These are phyloP conservation scores for Venturia aucupariae DNA, from an alignment of 2,329 filamentous ascomycete genomes.

Conservation along the genomic window DNA sequence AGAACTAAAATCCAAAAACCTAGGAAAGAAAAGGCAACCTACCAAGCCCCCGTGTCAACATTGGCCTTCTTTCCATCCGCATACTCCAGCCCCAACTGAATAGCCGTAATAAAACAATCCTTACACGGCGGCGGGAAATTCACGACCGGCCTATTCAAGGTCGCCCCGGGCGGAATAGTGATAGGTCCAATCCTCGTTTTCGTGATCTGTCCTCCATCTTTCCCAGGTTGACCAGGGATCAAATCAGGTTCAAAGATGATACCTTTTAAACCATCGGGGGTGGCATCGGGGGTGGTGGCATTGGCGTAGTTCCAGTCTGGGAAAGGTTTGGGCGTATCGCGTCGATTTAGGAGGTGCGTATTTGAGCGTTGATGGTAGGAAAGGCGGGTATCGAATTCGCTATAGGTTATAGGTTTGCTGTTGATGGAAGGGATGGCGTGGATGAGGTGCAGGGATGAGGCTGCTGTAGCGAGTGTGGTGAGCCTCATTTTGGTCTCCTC, in stretches of 20 bases:
- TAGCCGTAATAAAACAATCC: conserved; percentile 6
- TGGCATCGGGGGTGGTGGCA: conserved; percentile 3
- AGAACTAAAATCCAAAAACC: background rate
- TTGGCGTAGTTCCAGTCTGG: conserved; percentile 8
- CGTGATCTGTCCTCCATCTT: conserved; percentile 3
- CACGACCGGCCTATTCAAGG: background rate
- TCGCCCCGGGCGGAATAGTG: background rate
- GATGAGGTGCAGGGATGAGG: background rate
- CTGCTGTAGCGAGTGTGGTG: background rate
- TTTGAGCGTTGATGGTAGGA: background rate
- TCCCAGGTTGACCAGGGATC: background rate
- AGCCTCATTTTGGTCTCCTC: background rate
- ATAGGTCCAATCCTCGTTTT: conserved; percentile 6
- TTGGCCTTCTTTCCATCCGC: conserved; percentile 6
- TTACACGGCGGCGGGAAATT: conserved; percentile 6
- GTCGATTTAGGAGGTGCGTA: background rate
- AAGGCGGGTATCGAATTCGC: background rate
- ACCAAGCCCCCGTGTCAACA: conserved; percentile 7
- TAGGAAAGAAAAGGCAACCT: background rate
- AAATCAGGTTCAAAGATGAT: conserved; percentile 10
- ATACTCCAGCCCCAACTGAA: conserved; percentile 2
- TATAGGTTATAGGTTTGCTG: background rate
- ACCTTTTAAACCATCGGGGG: background rate
- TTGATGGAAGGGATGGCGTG: background rate
- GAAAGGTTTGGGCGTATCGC: background rate